Conservation (phyloP, 768 basidiomycete genomes). For the Lepiota venenata region DNA sequence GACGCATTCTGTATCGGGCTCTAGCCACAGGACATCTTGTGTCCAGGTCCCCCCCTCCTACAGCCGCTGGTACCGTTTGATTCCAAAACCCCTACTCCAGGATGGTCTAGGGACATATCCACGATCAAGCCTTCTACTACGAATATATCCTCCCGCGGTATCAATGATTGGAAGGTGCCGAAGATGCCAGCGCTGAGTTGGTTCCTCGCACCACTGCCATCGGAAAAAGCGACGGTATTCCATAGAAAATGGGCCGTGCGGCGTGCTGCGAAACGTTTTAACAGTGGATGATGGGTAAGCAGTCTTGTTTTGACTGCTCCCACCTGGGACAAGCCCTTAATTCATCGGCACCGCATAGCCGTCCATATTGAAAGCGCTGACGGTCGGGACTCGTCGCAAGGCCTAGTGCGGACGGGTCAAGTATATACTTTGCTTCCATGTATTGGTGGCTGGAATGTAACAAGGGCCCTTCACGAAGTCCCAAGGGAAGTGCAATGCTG, state of each 20-base stretch:
- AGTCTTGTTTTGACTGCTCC: not conserved
- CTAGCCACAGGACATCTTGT: not conserved
- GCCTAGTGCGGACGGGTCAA: too few species aligned
- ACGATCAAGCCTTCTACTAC: not conserved
- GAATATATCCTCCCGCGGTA: not conserved
- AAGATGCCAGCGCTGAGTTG: not conserved
- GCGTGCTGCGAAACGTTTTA: not conserved
- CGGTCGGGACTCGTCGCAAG: too few species aligned
- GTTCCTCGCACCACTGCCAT: not conserved
- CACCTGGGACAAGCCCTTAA: too few species aligned
- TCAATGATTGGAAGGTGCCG: not conserved
- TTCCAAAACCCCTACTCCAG: constrained; percentile 5
- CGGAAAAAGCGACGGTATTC: not conserved
- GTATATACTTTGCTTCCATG: too few species aligned
- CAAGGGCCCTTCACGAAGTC: too few species aligned
- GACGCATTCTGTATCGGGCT: not conserved
- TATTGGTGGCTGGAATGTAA: too few species aligned
- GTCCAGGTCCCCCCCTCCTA: not conserved
- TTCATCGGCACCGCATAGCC: too few species aligned
- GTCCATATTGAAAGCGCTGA: too few species aligned
- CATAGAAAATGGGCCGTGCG: not conserved
- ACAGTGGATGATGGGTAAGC: not conserved
- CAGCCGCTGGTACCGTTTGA: not conserved
- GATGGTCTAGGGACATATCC: not conserved
- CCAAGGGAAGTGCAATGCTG: too few species aligned